A percentile compares a stretch with the other conserved stretches of the same genome.
Conservation (phyloP, 768 basidiomycete species). For the Phanerodontia chrysosporium region DNA sequence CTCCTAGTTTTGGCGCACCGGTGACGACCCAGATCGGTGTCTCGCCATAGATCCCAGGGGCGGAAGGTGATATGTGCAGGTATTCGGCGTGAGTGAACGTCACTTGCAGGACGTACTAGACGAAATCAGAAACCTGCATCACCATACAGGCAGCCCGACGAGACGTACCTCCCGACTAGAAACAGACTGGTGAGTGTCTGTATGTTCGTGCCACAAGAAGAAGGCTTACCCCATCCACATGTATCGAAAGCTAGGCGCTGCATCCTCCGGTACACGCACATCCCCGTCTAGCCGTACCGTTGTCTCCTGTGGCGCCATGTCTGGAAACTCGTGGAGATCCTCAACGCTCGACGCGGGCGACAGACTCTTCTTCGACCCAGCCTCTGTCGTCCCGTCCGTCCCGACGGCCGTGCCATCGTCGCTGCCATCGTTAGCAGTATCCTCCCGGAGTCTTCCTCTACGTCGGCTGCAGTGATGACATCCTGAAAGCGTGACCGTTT, state of each 20-base stretch:
- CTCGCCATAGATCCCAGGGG: slow-evolving; percentile 7
- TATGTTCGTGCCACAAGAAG: background rate
- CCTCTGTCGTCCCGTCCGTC: background rate
- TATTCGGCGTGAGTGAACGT: slow-evolving; percentile 9
- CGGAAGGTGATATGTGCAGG: slow-evolving; percentile 7
- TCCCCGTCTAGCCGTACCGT: slow-evolving; percentile 9
- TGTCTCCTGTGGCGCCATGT: background rate
- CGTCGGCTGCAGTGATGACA: slow-evolving; percentile 1
- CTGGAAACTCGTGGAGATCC: background rate
- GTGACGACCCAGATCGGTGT: slow-evolving; percentile 7
- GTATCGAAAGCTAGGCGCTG: slow-evolving; percentile 6
- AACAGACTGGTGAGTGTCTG: background rate
- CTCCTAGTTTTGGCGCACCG: background rate
- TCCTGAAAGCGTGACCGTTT: slow-evolving; percentile 4
- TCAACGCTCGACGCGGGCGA: background rate
- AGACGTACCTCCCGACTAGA: slow-evolving; percentile 7
- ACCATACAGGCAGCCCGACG: background rate
- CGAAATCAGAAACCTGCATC: background rate
- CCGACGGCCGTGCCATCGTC: background rate
- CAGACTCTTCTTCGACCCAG: background rate
- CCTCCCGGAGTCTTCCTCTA: too few relatives aligned
- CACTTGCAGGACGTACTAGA: slow-evolving; percentile 6
- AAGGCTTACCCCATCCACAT: slow-evolving; percentile 11
- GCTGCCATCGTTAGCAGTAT: too few relatives aligned
- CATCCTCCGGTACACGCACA: background rate